Evolutionary conservation across 768 basidiomycete species (phyloP).

Genomic region (Phaeotremella skinneri): DNA sequence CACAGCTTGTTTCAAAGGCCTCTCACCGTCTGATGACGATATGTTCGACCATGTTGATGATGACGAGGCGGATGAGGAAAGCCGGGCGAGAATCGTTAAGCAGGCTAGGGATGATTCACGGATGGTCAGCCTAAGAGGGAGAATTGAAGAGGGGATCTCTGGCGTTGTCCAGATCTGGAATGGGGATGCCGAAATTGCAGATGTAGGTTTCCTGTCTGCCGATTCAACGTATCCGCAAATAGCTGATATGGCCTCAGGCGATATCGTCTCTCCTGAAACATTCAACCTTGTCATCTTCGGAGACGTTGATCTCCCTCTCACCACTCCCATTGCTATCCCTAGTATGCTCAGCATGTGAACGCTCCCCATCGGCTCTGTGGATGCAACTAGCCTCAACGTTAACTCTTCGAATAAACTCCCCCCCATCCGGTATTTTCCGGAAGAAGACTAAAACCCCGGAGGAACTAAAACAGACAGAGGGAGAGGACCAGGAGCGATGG

Average conservation of each 20-base stretch:
- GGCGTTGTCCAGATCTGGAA: conserved; percentile 72
- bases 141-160: conserved; percentile 62
- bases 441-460: conserved; percentile 34
- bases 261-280: conserved; percentile 59
- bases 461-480: conserved; percentile 19
- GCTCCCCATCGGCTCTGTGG: conserved; percentile 61
- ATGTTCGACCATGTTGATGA: conserved; percentile 62
- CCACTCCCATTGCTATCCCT: conserved; percentile 64
- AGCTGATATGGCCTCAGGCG: conserved; percentile 65
- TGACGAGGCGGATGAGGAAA: conserved; percentile 60
- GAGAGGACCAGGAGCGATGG: conserved; percentile 33
- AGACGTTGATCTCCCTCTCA: conserved; percentile 75
- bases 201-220: conserved; percentile 67
- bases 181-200: conserved; percentile 69
- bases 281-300: conserved; percentile 75
- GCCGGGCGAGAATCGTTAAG: conserved; percentile 8
- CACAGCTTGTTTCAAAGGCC: conserved; percentile 79
- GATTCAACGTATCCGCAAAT: conserved; percentile 4
- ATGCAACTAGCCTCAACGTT: conserved; percentile 76
- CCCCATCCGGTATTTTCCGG: conserved; percentile 55
- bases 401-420: conserved; percentile 76
- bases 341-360: conserved; percentile 43
- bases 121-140: conserved; percentile 59
- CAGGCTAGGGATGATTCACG: conserved; percentile 61
- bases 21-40: conserved; percentile 73